Evolutionary conservation across 306 rosid genomes (phyloP).

Genomic region (Corylus avellana): DNA sequence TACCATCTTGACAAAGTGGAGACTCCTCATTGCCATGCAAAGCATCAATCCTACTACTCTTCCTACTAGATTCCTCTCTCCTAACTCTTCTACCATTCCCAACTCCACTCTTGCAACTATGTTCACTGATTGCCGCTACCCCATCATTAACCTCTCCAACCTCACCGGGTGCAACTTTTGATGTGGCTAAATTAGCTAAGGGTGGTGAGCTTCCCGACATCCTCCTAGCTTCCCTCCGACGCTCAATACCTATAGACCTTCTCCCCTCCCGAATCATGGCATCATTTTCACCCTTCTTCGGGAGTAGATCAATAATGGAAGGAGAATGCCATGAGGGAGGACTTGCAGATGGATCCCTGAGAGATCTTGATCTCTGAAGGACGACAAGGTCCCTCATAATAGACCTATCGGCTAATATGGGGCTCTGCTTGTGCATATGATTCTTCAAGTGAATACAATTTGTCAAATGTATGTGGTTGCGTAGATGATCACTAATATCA

Average conservation of each 20-base stretch:
- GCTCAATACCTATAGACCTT: slow-evolving; percentile 69
- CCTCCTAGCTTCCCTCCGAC: slow-evolving; percentile 66
- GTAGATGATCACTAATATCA: slow-evolving; percentile 89
- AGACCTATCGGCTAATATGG: slow-evolving; percentile 82
- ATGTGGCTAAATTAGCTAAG: slow-evolving; percentile 48
- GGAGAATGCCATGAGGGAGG: slow-evolving; percentile 95
- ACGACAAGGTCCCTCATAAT: slow-evolving; percentile 91
- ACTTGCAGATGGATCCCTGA: slow-evolving; percentile 97
- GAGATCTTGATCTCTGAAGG: slow-evolving; percentile 87
- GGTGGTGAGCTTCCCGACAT: slow-evolving; percentile 73
- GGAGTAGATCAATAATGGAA: slow-evolving; percentile 70
- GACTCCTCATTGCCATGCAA: slow-evolving; percentile 57
- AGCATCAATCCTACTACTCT: slow-evolving; percentile 58
- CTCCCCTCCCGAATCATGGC: slow-evolving; percentile 63
- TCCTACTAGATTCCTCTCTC: slow-evolving; percentile 73
- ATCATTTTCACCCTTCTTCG: slow-evolving; percentile 66
- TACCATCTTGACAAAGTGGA: slow-evolving; percentile 45
- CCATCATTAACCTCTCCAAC: slow-evolving; percentile 47
- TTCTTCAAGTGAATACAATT: slow-evolving; percentile 99
- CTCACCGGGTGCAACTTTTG: slow-evolving; percentile 80
- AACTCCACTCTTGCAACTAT: slow-evolving; percentile 59
- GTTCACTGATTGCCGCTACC: slow-evolving; percentile 50
- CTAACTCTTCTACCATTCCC: slow-evolving; percentile 63
- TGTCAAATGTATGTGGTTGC: slow-evolving; percentile 95
- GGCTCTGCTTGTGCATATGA: slow-evolving; percentile 98